Conservation (phyloP, 1,284 basidiomycete species). For the Chiua sp. region DNA sequence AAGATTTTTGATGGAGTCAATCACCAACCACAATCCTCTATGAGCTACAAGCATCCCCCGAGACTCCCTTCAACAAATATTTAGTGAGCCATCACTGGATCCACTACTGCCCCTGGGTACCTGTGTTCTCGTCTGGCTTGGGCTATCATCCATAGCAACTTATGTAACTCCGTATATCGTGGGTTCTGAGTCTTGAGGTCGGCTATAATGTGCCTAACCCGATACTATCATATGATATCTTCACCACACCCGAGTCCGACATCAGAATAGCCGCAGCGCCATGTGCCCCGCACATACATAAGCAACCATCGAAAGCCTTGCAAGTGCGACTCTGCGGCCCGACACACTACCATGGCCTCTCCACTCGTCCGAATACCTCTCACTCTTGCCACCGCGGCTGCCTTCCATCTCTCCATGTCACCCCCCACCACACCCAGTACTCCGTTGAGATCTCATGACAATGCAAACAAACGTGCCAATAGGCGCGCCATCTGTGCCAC, state of each 20-base stretch:
- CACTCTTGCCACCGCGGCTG: slow-evolving; percentile 22
- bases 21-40: too few relatives aligned
- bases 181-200: too few relatives aligned
- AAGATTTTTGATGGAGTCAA: too few relatives aligned
- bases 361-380: slow-evolving; percentile 23
- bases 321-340: background rate
- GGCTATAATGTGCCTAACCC: background rate
- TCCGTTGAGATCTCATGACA: background rate
- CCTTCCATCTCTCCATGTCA: slow-evolving; percentile 29
- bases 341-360: slow-evolving; percentile 3
- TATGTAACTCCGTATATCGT: too few relatives aligned
- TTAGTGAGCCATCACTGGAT: too few relatives aligned
- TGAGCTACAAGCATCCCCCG: too few relatives aligned
- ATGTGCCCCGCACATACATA: slow-evolving; percentile 1
- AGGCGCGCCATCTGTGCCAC: background rate
- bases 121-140: too few relatives aligned
- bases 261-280: slow-evolving; percentile 1
- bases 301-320: background rate
- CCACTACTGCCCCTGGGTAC: too few relatives aligned
- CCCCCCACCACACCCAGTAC: background rate
- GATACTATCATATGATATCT: background rate
- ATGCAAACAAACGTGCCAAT: background rate
- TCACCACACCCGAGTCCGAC: background rate
- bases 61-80: too few relatives aligned
- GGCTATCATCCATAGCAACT: too few relatives aligned